Evolutionary conservation across 768 basidiomycete genomes (phyloP), one percentile per base, ranked within the genome.

Genomic region (Suillus lakei): DNA sequence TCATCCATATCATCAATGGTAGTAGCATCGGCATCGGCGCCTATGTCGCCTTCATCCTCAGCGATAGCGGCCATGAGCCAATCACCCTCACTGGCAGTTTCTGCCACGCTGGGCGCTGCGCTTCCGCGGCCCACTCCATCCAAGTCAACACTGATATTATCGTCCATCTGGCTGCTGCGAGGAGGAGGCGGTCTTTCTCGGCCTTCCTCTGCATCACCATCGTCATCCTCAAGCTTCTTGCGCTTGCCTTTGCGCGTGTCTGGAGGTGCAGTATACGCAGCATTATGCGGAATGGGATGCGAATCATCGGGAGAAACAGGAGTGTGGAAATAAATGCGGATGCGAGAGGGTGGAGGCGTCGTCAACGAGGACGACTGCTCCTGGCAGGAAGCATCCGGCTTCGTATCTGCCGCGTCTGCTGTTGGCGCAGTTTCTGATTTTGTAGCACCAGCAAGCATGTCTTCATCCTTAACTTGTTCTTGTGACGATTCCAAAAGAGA

Each of bases 321-420:
- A 30, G 93, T 94, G 80, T 95, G 93, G 83, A 95, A 95, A 82
- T 95, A 95, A 64, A 95, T 92, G 72, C 93, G 91, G 71, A 95
- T 89, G 68, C 93, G 90, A 51, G 93, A 93, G 41, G 91, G 90
- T 79, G 78, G 89, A 76, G 72, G 85, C 75, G 79, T 79, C 65
- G 71, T 70, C 66, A 78, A 77, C 12, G 71, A 69, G 23, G 41
- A 38, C 43, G 73, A 71, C 67, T 76, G 71, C 65, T 76, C 72
- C 58, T 68, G 74, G 50, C 56, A 60, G 62, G 71, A 50, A 48
- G 72, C 65, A 69, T 77, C 78, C 59, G 62, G 67, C 60, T 76
- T 77, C 69, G 74, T 76, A 70, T 78, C 73, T 60, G 69, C 70
- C 59, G 75, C 71, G 62, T 81, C 80, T 41, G 68, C 61, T 23